A percentile compares a stretch with the other conserved stretches of the same genome.
Evolutionary conservation across 345 rosid genomes (phyloP).

Genomic region (Eucalyptus globulus): DNA sequence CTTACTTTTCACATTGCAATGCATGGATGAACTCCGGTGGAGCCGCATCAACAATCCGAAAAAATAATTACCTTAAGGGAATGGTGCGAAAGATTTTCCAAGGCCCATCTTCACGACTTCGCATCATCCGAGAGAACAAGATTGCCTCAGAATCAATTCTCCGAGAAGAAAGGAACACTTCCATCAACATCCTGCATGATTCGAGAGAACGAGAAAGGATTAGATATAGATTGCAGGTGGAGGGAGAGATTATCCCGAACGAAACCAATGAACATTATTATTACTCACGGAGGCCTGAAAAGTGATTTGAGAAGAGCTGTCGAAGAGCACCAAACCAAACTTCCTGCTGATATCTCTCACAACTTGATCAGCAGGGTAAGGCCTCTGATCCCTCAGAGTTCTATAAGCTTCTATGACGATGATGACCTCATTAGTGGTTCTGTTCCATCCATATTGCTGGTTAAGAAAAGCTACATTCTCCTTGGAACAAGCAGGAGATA

Average conservation of each 20-base stretch:
- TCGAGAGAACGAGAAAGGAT: neutral
- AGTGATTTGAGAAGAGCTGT: slow-evolving; percentile 32
- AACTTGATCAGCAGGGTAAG: neutral
- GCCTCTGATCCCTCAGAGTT: no score
- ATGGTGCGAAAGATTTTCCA: slow-evolving; percentile 89
- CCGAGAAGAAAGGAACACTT: slow-evolving; percentile 70
- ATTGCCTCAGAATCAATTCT: slow-evolving; percentile 6
- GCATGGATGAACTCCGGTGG: neutral
- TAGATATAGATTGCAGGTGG: neutral
- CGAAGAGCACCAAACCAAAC: slow-evolving; percentile 58
- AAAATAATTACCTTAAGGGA: slow-evolving; percentile 64
- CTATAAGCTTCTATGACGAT: slow-evolving; percentile 63
- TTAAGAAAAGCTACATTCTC: no score
- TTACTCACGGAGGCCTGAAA: slow-evolving; percentile 57
- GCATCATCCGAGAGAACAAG: slow-evolving; percentile 63
- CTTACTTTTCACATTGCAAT: neutral
- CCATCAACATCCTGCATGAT: slow-evolving; percentile 66
- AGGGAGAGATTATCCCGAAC: neutral
- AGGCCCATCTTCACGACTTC: slow-evolving; percentile 57
- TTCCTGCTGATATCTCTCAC: slow-evolving; percentile 69
- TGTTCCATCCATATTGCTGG: slow-evolving; percentile 35
- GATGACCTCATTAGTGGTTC: slow-evolving; percentile 71
- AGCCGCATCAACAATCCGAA: neutral
- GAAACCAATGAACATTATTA: neutral
- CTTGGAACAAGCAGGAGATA: no score